Evolutionary conservation across 768 basidiomycete species (phyloP).

Genomic region (Nidularia pulvinata): DNA sequence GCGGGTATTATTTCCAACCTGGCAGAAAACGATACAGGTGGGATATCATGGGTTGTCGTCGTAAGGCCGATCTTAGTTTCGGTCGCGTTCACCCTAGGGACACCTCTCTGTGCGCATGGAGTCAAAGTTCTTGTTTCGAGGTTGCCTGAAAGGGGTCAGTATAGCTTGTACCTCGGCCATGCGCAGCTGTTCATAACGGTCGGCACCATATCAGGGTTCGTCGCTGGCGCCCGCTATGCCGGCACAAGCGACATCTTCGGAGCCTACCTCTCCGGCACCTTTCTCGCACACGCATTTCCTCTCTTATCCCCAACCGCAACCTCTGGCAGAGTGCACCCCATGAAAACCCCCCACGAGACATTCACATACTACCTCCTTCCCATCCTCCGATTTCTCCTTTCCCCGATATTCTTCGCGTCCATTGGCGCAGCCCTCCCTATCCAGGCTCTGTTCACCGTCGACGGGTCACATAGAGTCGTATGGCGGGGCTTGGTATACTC

Average conservation of each 20-base stretch:
- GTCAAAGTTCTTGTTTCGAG: constrained; percentile 2
- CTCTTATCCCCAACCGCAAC: neutral
- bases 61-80: constrained; percentile 58
- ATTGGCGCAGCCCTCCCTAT: constrained; percentile 60
- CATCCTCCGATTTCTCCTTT: constrained; percentile 39
- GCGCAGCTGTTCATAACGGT: constrained; percentile 35
- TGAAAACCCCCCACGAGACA: constrained; percentile 10
- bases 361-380: constrained; percentile 36
- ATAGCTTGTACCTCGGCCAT: constrained; percentile 6
- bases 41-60: constrained; percentile 29
- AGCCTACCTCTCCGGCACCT: constrained; percentile 57
- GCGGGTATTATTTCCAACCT: constrained; percentile 50
- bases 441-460: constrained; percentile 34
- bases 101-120: constrained; percentile 26
- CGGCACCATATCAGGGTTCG: constrained; percentile 35
- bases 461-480: constrained; percentile 28
- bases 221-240: constrained; percentile 47
- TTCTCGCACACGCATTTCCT: constrained; percentile 33
- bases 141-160: neutral
- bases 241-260: constrained; percentile 65
- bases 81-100: constrained; percentile 41
- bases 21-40: constrained; percentile 13
- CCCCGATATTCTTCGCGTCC: constrained; percentile 68
- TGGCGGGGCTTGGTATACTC: constrained; percentile 63
- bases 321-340: neutral